Base-by-base conservation (phyloP, 805 yeast species). In the Metschnikowia sp. region DNA sequence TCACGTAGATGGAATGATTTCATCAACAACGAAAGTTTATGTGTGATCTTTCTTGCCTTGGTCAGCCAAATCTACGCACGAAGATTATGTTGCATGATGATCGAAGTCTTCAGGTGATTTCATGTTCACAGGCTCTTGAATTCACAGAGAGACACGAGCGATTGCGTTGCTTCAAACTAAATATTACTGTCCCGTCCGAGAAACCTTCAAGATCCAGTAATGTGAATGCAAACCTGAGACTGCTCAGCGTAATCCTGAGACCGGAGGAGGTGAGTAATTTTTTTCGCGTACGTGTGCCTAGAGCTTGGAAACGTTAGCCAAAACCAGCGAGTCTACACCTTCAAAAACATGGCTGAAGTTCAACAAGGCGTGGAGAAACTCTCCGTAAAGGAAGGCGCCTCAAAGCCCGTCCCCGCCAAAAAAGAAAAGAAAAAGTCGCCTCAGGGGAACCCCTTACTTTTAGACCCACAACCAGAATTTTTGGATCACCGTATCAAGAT, bases 391-490 rank as follows among this genome's bases (percentile, higher is more conserved):
- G 56, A 49, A 42, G 44, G 41, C 18, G 42, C 43, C 18, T 47
- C 40, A 13, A 50, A 48, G 44, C 52, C 53, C 12, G 52, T 42
- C 29, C 53, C 51, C 19, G 41, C 49, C n/a, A 52, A 54, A 39
- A 75, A 75, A 63, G 72, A 74, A 52, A 61, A 68, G 49, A 71
- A 76, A 64, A 66, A 74, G 64, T 65, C 68, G 35, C 73, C 74
- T 49, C 69, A 68, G 32, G 63, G 67, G n/a, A 62, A 66, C 65
- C 55, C 72, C 55, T 65, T 77, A 36, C 69, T 67, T 50, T 56
- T 84, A 54, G 84, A 83, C 48, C 96, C 96, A 29, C 83, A 83
- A 65, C 96, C 97, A n/a, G 83, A 70, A 53, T 94, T 86, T 64
- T 78, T 94, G 59, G 89, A 84, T 35, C 80, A 84, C 53, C 85